phyloP scores from a whole-genome alignment of 2,329 filamentous ascomycete genomes.

The Sporothrix brasiliensis region DNA sequence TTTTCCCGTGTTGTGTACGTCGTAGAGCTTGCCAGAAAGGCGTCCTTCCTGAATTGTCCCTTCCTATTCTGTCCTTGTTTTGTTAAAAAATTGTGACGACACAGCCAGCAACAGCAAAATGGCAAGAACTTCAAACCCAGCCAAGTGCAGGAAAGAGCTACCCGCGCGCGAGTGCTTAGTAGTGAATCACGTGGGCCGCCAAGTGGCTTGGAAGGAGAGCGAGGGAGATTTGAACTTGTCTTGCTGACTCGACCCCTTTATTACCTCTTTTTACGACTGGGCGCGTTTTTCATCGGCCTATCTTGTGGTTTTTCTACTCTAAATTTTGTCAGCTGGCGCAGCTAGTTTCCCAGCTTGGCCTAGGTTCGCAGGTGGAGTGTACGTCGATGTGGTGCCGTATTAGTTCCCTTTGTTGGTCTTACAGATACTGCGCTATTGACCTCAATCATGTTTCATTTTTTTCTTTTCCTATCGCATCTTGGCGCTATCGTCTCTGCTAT shows the following conservation, averaged over 20 bases:
- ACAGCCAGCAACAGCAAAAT: not conserved
- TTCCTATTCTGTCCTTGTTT: not conserved
- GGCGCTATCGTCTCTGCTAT: not conserved
- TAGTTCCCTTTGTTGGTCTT: conserved; percentile 11
- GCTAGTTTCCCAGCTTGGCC: conserved; percentile 10
- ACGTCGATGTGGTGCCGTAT: not conserved
- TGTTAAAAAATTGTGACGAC: not conserved
- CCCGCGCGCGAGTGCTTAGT: not conserved
- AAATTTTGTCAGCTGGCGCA: conserved; percentile 24
- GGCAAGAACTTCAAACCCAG: not conserved
- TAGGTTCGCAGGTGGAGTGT: not conserved
- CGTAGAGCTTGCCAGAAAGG: not conserved
- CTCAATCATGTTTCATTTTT: not conserved
- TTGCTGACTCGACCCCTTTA: no score
- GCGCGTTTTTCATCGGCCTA: not conserved
- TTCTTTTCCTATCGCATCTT: not conserved
- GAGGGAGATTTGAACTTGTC: not conserved
- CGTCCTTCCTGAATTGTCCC: conserved; percentile 10
- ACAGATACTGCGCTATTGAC: not conserved
- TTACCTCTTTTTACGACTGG: not conserved
- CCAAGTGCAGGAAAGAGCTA: not conserved
- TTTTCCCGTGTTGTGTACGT: conserved; percentile 1
- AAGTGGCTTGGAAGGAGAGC: conserved; percentile 19
- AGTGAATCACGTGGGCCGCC: conserved; percentile 8
- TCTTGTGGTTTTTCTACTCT: no score